A percentile compares a stretch with the other conserved stretches of the same genome.
Conservation (phyloP, 163 green algal species). For the Chlorella variabilis region DNA sequence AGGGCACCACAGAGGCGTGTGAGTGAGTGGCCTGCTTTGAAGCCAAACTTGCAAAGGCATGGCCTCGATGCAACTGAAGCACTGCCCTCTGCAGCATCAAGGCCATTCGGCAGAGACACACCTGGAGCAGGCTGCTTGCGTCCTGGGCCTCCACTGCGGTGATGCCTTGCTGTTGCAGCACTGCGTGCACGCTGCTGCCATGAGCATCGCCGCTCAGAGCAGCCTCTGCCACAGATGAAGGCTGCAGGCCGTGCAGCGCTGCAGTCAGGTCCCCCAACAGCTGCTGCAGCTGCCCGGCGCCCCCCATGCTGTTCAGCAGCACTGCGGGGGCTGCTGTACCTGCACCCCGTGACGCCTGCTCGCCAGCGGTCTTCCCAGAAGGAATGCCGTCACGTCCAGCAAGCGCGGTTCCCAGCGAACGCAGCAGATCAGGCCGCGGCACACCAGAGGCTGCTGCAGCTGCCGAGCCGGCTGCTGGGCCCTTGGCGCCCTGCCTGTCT, state of each 20-base stretch:
- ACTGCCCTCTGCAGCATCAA: too few relatives aligned
- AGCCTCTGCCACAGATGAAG: not conserved
- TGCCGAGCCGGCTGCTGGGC: not conserved
- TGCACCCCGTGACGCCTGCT: too few relatives aligned
- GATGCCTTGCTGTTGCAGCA: constrained; percentile 13
- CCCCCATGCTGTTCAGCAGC: too few relatives aligned
- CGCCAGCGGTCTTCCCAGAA: too few relatives aligned
- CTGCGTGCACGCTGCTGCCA: not conserved
- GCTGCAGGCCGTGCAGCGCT: not conserved
- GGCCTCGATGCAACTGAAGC: too few relatives aligned
- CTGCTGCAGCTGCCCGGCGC: not conserved
- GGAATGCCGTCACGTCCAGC: too few relatives aligned
- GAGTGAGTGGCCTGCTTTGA: too few relatives aligned
- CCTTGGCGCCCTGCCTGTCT: not conserved
- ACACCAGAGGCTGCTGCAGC: not conserved
- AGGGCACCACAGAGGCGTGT: too few relatives aligned
- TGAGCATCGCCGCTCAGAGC: too few relatives aligned
- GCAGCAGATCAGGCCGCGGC: not conserved
- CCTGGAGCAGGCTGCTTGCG: constrained; percentile 23
- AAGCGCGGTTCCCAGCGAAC: constrained; percentile 3
- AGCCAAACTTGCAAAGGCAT: too few relatives aligned
- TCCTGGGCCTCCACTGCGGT: not conserved
- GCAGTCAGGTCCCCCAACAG: not conserved
- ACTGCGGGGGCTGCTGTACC: too few relatives aligned
- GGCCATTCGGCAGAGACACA: not conserved